Evolutionary conservation across 2,329 filamentous ascomycete genomes (phyloP), one percentile per base, ranked within the genome.

Genomic region (Colletotrichum incanum): DNA sequence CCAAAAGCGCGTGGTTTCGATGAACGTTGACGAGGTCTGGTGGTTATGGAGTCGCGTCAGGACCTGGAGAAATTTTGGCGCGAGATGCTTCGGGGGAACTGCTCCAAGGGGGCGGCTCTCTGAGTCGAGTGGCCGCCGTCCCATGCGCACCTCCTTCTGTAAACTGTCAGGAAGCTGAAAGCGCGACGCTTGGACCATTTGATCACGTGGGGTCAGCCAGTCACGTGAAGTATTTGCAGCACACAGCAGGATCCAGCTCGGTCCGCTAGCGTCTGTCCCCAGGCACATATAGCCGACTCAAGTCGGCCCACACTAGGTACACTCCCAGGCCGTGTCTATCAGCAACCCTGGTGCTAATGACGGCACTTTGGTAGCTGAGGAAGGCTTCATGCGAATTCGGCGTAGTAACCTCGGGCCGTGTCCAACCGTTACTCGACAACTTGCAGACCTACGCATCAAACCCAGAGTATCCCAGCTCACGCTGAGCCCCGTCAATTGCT

Each of bases 61-160:
- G 77, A 78, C 67, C 71, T 75, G 77, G 78, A 79, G 79, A 81
- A 82, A 81, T 81, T 82, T 82, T 81, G 80, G 81, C 79, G 81
- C 80, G 81, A 79, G 76, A 58, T 67, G 37, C 65, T 49, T 26
- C 41, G n/a, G 65, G 43, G 65, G 45, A 54, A 67, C 47, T 62
- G n/a, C 12, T 65, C 26, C 28, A 31, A 31, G 39, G 62, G 49
- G 20, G 28, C 20, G 43, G 12, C 14, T 47, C 39, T 65, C 49
- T 60, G 23, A 23, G 34, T n/a, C 59, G 16, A 23, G 34, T 49
- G 49, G 26, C 55, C 31, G n/a, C 20, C 37, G 20, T 66, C 26
- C 45, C 50, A 28, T 52, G 47, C 65, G 14, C 56, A 52, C 37
- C 41, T 23, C 47, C 54, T 14, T 9, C 56, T 55, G 39, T 43